Conservation (phyloP, 1,284 basidiomycete genomes). For the Heterobasidion irregulare region DNA sequence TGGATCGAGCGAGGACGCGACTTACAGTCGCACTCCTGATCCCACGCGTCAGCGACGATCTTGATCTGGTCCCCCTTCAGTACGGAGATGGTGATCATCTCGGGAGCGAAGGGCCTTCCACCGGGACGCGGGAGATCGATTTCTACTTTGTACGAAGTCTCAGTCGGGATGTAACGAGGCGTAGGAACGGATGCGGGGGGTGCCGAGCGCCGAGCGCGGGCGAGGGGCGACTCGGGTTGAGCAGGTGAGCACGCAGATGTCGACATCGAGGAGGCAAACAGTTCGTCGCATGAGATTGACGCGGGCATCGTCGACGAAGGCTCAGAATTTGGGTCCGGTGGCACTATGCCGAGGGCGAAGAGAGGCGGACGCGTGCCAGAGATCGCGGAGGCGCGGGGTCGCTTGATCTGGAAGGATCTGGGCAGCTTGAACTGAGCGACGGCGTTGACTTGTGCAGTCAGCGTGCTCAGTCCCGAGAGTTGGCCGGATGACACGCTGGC, state of each 20-base stretch:
- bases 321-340: neutral
- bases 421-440: too few relatives aligned
- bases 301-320: too few relatives aligned
- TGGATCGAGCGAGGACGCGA: slow-evolving; percentile 4
- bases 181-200: neutral
- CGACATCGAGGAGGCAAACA: neutral
- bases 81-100: slow-evolving; percentile 51
- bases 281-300: neutral
- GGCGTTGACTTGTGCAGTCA: too few relatives aligned
- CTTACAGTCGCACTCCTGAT: slow-evolving; percentile 44
- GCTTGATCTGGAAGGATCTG: too few relatives aligned
- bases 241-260: neutral
- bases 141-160: slow-evolving; percentile 23
- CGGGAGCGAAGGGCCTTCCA: slow-evolving; percentile 27
- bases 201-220: slow-evolving; percentile 4
- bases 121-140: slow-evolving; percentile 26
- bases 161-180: neutral
- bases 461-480: too few relatives aligned
- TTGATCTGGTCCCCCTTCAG: slow-evolving; percentile 42
- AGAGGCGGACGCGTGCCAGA: neutral
- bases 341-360: neutral
- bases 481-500: too few relatives aligned
- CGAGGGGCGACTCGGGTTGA: slow-evolving; percentile 5
- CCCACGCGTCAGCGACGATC: slow-evolving; percentile 50
- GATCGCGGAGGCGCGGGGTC: neutral